Base-by-base conservation (phyloP, 805 yeast genomes). In the Pichia scutulata region DNA sequence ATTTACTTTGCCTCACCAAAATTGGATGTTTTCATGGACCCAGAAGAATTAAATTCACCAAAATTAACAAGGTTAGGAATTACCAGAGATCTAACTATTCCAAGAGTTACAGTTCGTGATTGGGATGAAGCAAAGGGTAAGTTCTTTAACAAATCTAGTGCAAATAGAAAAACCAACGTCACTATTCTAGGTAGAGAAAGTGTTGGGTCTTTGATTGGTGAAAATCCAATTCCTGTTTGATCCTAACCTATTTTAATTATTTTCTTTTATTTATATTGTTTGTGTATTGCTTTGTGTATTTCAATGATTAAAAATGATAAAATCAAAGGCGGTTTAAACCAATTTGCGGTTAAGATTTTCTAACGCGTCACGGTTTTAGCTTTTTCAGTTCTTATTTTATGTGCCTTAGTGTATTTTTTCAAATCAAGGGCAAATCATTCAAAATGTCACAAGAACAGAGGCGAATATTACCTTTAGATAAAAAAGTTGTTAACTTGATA, bases 401-500 rank as follows among this genome's bases (percentile, higher is more conserved):
- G 16, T 13, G 16, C 33, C 4, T 8, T 13, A 12, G 16, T 28
- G 33, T 28, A 12, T 28, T 28, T 28, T 9, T 28, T 28, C n/a
- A 28, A 12, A 13, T 13, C 14, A 12, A 12, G 16, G 16, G 7
- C 33, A 2, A 16, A 21, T 18, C 10, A 46, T 4, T 4, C 18
- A 25, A 24, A 2, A 49, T 49, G 52, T 21, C 50, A 21, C 13
- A 23, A 37, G 44, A 42, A 45, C 40, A 40, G 14, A 25, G 41
- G 9, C 51, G 61, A 7, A 65, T 65, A 33, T 54, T 55, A 19
- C 66, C 67, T 18, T 74, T 92, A 23, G 93, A 84, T 43, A 70
- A 70, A 16, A 64, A 79, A 2, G 97, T 90, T 21, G 86, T 93
- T 45, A 90, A 89, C 64, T 78, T 84, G 54, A 93, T 93, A 25